Evolutionary conservation across 2,329 filamentous ascomycete species (phyloP).

Genomic region (Exophiala viscosa): DNA sequence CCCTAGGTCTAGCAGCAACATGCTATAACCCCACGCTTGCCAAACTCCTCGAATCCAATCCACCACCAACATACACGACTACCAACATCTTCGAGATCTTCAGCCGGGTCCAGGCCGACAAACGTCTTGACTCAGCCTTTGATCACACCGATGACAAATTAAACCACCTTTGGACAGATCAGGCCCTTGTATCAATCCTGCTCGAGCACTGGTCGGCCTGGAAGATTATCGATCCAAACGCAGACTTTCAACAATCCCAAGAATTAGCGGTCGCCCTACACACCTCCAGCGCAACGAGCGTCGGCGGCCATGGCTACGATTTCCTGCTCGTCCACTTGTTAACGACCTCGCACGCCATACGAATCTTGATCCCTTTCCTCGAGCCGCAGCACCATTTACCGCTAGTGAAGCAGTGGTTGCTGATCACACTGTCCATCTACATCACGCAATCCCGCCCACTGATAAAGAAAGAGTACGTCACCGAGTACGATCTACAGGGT

Average conservation of each 20-base stretch:
- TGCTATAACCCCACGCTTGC: conserved; percentile 67
- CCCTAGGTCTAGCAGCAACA: conserved; percentile 65
- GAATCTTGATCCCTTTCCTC: conserved; percentile 76
- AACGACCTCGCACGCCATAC: conserved; percentile 80
- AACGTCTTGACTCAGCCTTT: conserved; percentile 66
- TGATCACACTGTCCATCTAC: conserved; percentile 75
- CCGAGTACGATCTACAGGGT: conserved; percentile 56
- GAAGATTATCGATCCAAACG: conserved; percentile 65
- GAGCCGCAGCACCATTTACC: conserved; percentile 68
- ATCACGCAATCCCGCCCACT: conserved; percentile 69
- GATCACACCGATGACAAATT: conserved; percentile 61
- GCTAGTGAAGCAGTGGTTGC: conserved; percentile 84
- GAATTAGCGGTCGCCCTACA: conserved; percentile 49
- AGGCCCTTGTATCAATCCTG: conserved; percentile 59
- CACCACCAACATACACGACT: conserved; percentile 54
- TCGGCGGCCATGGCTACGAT: conserved; percentile 59
- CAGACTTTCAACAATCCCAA: conserved; percentile 70
- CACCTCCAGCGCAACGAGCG: conserved; percentile 32
- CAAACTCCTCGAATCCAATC: conserved; percentile 37
- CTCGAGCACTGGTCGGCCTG: conserved; percentile 91
- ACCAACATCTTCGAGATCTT: conserved; percentile 68
- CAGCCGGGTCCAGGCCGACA: conserved; percentile 64
- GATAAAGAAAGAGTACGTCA: conserved; percentile 57
- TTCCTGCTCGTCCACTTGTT: conserved; percentile 80
- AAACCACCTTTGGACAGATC: conserved; percentile 62